phyloP scores from a whole-genome alignment of 2,329 filamentous ascomycete genomes.

The Diaporthe destruens region DNA sequence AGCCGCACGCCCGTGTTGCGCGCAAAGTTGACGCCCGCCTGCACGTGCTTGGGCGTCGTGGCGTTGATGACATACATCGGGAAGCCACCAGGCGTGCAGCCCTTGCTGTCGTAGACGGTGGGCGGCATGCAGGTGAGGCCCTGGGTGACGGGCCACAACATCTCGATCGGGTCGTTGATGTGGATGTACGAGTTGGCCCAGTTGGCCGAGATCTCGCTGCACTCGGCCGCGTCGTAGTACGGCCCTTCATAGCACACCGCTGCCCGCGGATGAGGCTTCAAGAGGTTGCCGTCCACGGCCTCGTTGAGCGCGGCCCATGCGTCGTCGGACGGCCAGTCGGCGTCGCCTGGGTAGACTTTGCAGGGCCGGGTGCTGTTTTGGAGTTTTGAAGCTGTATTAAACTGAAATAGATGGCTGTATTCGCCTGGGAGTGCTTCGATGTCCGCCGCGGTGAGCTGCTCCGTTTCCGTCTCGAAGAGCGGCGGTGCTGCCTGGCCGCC shows the following conservation, averaged over 20 bases:
- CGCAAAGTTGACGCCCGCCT: slow-evolving; percentile 55
- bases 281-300: slow-evolving; percentile 49
- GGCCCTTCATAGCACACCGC: slow-evolving; percentile 50
- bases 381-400: neutral
- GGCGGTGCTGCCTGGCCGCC: neutral
- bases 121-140: slow-evolving; percentile 49
- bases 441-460: slow-evolving; percentile 16
- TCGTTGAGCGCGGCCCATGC: slow-evolving; percentile 50
- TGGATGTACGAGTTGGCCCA: slow-evolving; percentile 49
- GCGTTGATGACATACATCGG: slow-evolving; percentile 55
- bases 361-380: slow-evolving; percentile 41
- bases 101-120: slow-evolving; percentile 44
- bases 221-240: slow-evolving; percentile 46
- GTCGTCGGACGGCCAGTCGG: slow-evolving; percentile 48
- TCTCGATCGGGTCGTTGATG: slow-evolving; percentile 50
- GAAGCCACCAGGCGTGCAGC: slow-evolving; percentile 53
- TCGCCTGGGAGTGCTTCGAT: neutral
- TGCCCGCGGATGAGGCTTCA: slow-evolving; percentile 50
- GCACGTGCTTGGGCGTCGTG: slow-evolving; percentile 52
- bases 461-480: slow-evolving; percentile 20
- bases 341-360: slow-evolving; percentile 48
- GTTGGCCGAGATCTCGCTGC: slow-evolving; percentile 48
- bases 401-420: slow-evolving; percentile 13
- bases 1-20: slow-evolving; percentile 60
- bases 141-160: slow-evolving; percentile 51